A percentile compares a stretch with the other conserved stretches of the same genome.
These are phyloP conservation scores for Cystobasidium sp. DNA, from an alignment of 1,284 basidiomycete genomes.

Conservation along the genomic window DNA sequence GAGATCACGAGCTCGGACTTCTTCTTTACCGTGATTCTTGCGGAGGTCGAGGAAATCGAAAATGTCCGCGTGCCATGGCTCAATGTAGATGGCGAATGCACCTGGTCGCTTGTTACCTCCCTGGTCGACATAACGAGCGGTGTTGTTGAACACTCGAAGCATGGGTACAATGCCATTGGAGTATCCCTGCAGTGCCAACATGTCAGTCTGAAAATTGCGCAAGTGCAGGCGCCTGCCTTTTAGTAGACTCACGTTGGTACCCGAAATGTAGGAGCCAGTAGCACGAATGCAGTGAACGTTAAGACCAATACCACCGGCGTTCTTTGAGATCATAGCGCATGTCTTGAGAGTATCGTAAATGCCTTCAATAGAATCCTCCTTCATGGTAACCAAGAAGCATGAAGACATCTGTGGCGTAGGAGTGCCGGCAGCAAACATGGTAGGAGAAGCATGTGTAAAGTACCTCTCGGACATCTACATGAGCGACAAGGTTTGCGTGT, in stretches of 20 bases:
- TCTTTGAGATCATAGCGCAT: conserved; percentile 99
- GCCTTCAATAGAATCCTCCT: conserved; percentile 98
- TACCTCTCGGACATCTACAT: conserved; percentile 94
- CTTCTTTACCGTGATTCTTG: conserved; percentile 99
- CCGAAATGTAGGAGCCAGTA: conserved; percentile 70
- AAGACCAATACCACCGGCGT: conserved; percentile 95
- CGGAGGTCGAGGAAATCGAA: conserved; percentile 98
- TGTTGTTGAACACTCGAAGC: conserved; percentile 97
- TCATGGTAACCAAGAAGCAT: conserved; percentile 98
- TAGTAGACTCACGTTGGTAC: conserved; percentile 46
- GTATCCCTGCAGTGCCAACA: conserved; percentile 80
- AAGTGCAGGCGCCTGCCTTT: conserved; percentile 39
- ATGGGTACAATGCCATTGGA: conserved; percentile 99
- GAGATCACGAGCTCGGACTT: conserved; percentile 92
- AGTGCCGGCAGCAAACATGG: conserved; percentile 98
- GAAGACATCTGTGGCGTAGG: conserved; percentile 93
- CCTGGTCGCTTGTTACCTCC: conserved; percentile 99
- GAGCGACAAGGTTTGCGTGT: not conserved
- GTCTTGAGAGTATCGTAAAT: conserved; percentile 99
- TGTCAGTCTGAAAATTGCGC: not conserved
- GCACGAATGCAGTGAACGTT: conserved; percentile 97
- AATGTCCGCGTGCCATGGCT: conserved; percentile 77
- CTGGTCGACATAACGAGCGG: conserved; percentile 98
- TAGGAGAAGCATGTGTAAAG: conserved; percentile 98
- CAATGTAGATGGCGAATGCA: conserved; percentile 73